Evolutionary conservation across 768 basidiomycete species (phyloP).

Genomic region (Mycena amicta): DNA sequence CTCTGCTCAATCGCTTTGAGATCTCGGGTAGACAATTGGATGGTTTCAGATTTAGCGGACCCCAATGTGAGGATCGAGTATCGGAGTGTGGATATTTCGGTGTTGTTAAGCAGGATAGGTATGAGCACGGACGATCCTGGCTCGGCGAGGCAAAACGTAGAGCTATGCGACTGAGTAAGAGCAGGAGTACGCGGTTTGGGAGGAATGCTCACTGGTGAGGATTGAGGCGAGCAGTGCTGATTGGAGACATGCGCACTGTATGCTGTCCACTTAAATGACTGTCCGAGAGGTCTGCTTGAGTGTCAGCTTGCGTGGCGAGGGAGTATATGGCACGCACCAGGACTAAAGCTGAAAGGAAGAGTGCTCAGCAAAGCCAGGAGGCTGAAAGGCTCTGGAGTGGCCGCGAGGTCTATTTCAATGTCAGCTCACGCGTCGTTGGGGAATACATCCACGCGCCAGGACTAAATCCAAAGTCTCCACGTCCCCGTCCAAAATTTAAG

Average conservation of each 20-base stretch:
- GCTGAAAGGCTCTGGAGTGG: constrained; percentile 46
- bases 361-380: constrained; percentile 52
- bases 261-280: constrained; percentile 86
- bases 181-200: neutral
- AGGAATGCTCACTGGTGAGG: constrained; percentile 45
- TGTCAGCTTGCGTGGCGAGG: constrained; percentile 57
- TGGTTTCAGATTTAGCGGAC: constrained; percentile 49
- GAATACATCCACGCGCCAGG: constrained; percentile 32
- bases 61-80: constrained; percentile 77
- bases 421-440: constrained; percentile 7
- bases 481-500: constrained; percentile 45
- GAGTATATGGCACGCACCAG: constrained; percentile 43
- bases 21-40: constrained; percentile 64
- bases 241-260: constrained; percentile 90
- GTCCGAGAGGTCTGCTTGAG: too few species aligned
- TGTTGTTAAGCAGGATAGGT: constrained; percentile 90
- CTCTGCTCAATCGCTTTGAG: constrained; percentile 67
- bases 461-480: constrained; percentile 12
- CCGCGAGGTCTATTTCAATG: constrained; percentile 40
- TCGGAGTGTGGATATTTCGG: constrained; percentile 66
- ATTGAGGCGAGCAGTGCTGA: constrained; percentile 90
- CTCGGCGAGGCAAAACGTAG: constrained; percentile 72
- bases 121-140: constrained; percentile 60
- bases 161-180: constrained; percentile 18
- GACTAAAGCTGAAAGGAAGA: constrained; percentile 54